Base-by-base conservation (phyloP, 2,329 filamentous ascomycete genomes). In the Trichoderma brevicompactum region DNA sequence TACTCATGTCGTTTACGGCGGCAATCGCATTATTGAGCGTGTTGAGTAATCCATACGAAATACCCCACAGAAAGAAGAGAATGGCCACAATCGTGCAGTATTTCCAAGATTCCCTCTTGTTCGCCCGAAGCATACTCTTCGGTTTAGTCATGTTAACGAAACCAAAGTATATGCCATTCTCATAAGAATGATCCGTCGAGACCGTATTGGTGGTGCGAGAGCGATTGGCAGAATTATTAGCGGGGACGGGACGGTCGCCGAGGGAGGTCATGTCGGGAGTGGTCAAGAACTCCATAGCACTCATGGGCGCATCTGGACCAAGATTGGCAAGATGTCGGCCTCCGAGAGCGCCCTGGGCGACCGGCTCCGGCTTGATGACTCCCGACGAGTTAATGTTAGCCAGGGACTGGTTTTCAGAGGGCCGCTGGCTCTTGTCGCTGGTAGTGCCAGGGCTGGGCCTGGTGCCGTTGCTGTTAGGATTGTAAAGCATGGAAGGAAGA, bases 41-140 rank as follows among this genome's bases (percentile, higher is more conserved):
- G 72, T 95, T 92, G 6, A 97, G 81, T 2, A 97, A 83, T 0
- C 94, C 94, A 71, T 97, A 97, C 0, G 92, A 93, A 65, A 97
- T 90, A 0, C 94, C 94, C 93, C 92, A 96, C 2, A 97, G 80
- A 69, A 96, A 88, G 78, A 97, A 96, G 0, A 97, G 80, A 7
- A 94, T 84, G 1, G 91, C 92, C 23, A 96, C 92, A 68, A 92
- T 81, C 15, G 85, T 83, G 72, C 91, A 89, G 68, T 92, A 92
- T 68, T 88, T 90, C 69, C 91, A 79, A 0, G 89, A 91, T 68
- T 93, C 89, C 10, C 78, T 74, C 1, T 82, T 82, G 1, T 85
- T 87, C 65, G 87, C 85, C 23, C 86, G 81, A 7, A 92, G 84
- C 81, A 93, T 88, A 72, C 87, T 90, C 76, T 91, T 92, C 2